Evolutionary conservation across 495 filamentous ascomycete genomes (phyloP), one percentile per base, ranked within the genome.

Genomic region (Hypoxylon cercidicola): DNA sequence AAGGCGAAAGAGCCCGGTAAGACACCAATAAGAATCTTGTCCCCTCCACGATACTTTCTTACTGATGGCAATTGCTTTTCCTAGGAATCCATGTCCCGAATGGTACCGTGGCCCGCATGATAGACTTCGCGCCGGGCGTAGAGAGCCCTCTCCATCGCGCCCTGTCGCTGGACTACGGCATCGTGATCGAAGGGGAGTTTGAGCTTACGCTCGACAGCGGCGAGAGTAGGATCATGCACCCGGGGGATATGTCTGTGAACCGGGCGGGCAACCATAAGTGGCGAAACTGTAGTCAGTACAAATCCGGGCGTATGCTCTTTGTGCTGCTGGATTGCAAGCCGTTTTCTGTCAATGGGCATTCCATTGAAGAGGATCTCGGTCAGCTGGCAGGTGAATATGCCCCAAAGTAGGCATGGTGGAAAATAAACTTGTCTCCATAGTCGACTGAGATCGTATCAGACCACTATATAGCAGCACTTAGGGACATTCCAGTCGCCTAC

Each of bases 121-220:
- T 88, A 10, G 86, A 89, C 60, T 84, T 88, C 18, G 76, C 76
- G 0, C 87, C 87, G 0, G 78, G 74, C 15, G 75, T 76, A 55
- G 75, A 65, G 47, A 71, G 72, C 6, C 66, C 74, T 13, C 76
- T 90, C 75, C 88, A 89, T 50, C 79, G 87, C 1, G 86, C 87
- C 6, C 71, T 81, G 50, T 81, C 78, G 25, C 64, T 90, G 2
- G 88, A 89, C 56, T 88, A 87, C 52, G 85, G 86, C 0, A 71
- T 87, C 35, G 81, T 89, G 13, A 43, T 89, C 9, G 85, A 88
- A 57, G 88, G 87, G 0, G 68, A 79, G 60, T 66, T 84, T 18
- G 80, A 77, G 78, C 73, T 82, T 56, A 71, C 74, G 4, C 68
- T 88, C 20, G 86, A 87, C 55, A 55, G 64, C 65, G 77, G 86